These are phyloP conservation scores for Triticum turgidum DNA, from an alignment of 176 grass and related monocot species.

Conservation along the genomic window DNA sequence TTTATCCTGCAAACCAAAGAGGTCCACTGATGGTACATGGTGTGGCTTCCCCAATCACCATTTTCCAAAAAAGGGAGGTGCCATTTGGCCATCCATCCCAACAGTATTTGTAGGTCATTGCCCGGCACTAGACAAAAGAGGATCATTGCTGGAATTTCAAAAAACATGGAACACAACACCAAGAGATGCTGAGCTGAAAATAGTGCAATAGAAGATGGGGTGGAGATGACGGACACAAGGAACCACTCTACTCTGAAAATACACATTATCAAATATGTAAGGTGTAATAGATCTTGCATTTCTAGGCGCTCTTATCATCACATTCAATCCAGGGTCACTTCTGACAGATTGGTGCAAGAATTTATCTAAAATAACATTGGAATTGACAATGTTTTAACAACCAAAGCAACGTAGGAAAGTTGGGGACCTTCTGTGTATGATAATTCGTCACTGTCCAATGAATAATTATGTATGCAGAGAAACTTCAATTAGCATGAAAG, in stretches of 20 bases:
- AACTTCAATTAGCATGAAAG: slow-evolving; percentile 3
- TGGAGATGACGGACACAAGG: not conserved
- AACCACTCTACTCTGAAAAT: not conserved
- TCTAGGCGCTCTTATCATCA: not conserved
- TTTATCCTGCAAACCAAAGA: no score
- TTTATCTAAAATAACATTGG: not conserved
- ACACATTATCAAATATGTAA: not conserved
- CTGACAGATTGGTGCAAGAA: not conserved
- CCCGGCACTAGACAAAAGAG: not conserved
- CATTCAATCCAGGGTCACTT: not conserved
- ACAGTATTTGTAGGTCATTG: not conserved
- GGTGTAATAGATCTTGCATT: not conserved
- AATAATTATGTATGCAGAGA: not conserved
- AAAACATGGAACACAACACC: not conserved
- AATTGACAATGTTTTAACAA: not conserved
- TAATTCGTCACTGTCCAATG: not conserved
- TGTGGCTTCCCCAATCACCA: not conserved
- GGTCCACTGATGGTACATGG: not conserved
- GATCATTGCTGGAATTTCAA: not conserved
- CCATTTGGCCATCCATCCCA: not conserved
- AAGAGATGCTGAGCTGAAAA: not conserved
- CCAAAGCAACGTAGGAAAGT: not conserved
- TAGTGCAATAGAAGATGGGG: not conserved
- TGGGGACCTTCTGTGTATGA: not conserved
- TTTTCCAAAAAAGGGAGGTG: not conserved